phyloP scores from a whole-genome alignment of 2,329 filamentous ascomycete genomes.

The Aaosphaeria arxii region DNA sequence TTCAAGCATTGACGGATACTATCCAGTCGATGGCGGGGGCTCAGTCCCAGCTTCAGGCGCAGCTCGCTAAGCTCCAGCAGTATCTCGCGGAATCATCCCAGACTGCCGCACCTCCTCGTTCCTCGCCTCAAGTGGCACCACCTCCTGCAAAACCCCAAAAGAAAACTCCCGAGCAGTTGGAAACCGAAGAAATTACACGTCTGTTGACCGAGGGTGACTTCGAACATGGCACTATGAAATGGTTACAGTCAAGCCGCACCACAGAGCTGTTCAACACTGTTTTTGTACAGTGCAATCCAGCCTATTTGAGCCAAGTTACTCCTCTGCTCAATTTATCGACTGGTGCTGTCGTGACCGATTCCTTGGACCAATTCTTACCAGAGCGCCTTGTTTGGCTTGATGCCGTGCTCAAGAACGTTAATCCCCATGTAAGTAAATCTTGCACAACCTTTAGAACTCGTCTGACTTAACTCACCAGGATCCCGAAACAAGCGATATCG shows the following conservation, averaged over 20 bases:
- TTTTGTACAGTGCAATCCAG: constrained; percentile 57
- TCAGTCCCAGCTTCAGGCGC: constrained; percentile 66
- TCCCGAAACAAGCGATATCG: constrained; percentile 54
- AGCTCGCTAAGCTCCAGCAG: constrained; percentile 44
- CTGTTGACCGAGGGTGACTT: constrained; percentile 58
- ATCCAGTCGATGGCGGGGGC: constrained; percentile 67
- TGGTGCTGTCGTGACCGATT: constrained; percentile 59
- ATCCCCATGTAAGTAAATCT: constrained; percentile 47
- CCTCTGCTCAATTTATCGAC: constrained; percentile 60
- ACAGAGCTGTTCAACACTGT: constrained; percentile 60
- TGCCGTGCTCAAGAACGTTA: constrained; percentile 52
- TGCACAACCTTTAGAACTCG: background rate
- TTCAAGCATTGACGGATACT: constrained; percentile 65
- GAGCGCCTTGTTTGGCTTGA: constrained; percentile 60
- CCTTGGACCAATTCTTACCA: constrained; percentile 51
- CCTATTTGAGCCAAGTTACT: constrained; percentile 54
- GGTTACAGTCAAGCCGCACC: constrained; percentile 61
- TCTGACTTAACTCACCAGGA: constrained; percentile 39
- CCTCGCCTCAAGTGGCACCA: constrained; percentile 30
- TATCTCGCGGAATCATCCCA: constrained; percentile 30
- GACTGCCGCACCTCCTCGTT: constrained; percentile 8
- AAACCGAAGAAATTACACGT: constrained; percentile 61
- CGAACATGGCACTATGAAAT: constrained; percentile 51
- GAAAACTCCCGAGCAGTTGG: constrained; percentile 51
- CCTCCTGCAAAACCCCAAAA: constrained; percentile 40